phyloP scores from a whole-genome alignment of 495 filamentous ascomycete genomes.

The Penicillium tannophilum region DNA sequence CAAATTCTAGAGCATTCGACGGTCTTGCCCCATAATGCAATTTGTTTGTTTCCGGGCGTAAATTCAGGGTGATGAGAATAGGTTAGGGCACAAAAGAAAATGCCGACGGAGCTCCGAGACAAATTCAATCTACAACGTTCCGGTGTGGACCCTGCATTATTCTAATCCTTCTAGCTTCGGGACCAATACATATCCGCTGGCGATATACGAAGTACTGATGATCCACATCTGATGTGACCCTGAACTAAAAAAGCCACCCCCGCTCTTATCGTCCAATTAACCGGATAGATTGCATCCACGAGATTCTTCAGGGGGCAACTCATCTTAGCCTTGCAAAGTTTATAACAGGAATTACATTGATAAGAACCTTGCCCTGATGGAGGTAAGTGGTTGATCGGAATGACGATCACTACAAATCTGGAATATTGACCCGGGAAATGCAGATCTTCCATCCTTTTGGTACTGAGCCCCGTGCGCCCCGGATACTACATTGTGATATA shows the following conservation, averaged over 20 bases:
- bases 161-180: not conserved
- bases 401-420: not conserved
- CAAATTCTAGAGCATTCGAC: not conserved
- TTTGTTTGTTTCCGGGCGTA: not conserved
- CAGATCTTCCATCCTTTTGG: not conserved
- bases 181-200: not conserved
- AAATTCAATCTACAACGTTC: not conserved
- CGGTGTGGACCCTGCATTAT: slow-evolving; percentile 1
- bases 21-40: not conserved
- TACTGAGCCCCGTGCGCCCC: not conserved
- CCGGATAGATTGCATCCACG: not conserved
- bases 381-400: not conserved
- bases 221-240: slow-evolving; percentile 10
- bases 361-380: not conserved
- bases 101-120: slow-evolving; percentile 5
- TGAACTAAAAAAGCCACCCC: slow-evolving; percentile 6
- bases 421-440: not conserved
- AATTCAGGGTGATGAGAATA: not conserved
- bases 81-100: not conserved
- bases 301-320: not conserved
- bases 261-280: slow-evolving; percentile 5
- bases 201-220: not conserved
- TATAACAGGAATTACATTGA: not conserved
- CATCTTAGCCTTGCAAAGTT: not conserved
- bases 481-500: not conserved